Evolutionary conservation across 805 yeast genomes (phyloP).

Genomic region (Metschnikowia gruessii): DNA sequence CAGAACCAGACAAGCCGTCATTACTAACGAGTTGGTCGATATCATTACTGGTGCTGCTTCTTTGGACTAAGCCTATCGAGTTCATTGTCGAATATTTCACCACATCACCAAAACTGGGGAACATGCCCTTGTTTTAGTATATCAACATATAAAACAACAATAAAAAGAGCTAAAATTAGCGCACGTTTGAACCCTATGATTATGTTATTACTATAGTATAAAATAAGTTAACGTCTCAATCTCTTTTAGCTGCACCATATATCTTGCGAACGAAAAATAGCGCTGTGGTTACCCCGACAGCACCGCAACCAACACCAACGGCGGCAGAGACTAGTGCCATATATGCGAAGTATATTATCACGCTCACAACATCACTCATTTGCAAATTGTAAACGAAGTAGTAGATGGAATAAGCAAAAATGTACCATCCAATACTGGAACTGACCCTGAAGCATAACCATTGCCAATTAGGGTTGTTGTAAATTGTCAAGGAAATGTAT

Average conservation of each 20-base stretch:
- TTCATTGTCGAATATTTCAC: conserved; percentile 1
- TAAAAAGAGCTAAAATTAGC: conserved; percentile 2
- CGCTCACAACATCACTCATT: conserved; percentile 64
- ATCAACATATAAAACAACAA: conserved; percentile 5
- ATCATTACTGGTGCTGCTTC: conserved; percentile 99
- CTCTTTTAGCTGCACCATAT: conserved; percentile 56
- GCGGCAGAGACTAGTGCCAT: conserved; percentile 60
- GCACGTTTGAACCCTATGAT: neutral
- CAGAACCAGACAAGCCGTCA: conserved; percentile 51
- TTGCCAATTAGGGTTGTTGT: conserved; percentile 69
- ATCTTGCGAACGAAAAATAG: conserved; percentile 61
- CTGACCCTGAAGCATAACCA: conserved; percentile 78
- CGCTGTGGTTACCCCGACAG: conserved; percentile 68
- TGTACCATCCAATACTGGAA: conserved; percentile 65
- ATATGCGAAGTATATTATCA: conserved; percentile 67
- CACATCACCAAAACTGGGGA: conserved; percentile 2
- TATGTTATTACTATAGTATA: neutral
- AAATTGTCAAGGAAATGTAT: conserved; percentile 54
- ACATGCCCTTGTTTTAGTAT: neutral
- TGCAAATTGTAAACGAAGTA: conserved; percentile 58
- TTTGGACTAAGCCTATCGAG: conserved; percentile 58
- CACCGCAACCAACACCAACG: conserved; percentile 70
- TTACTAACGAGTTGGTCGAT: conserved; percentile 90
- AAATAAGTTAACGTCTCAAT: conserved; percentile 28
- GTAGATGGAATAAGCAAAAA: conserved; percentile 64